These are phyloP conservation scores for Salvia hispanica DNA, from an alignment of 257 asterid species.

Conservation along the genomic window DNA sequence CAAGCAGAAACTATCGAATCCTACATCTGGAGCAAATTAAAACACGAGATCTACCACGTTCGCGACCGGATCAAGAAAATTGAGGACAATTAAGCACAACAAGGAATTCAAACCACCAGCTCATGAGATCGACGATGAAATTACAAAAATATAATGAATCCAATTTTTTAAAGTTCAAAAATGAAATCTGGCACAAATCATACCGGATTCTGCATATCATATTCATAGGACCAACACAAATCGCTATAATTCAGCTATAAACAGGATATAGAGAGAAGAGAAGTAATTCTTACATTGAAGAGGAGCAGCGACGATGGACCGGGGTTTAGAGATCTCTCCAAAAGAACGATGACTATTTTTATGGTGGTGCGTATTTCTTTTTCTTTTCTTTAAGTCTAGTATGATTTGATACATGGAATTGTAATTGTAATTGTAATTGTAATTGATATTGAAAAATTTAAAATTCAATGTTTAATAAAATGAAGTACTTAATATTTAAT, in stretches of 20 bases:
- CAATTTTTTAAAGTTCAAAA: slow-evolving; percentile 8
- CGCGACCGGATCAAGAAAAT: slow-evolving; percentile 32
- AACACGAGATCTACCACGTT: slow-evolving; percentile 32
- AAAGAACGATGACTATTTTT: slow-evolving; percentile 26
- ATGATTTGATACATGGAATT: too few relatives aligned
- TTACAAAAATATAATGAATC: slow-evolving; percentile 17
- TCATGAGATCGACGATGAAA: slow-evolving; percentile 12
- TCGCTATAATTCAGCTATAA: slow-evolving; percentile 20
- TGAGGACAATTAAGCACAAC: background rate
- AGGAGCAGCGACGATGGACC: slow-evolving; percentile 25
- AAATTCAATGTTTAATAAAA: too few relatives aligned
- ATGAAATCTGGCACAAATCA: background rate
- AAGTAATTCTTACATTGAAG: slow-evolving; percentile 25
- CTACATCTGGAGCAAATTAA: slow-evolving; percentile 1
- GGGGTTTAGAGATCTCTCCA: slow-evolving; percentile 35
- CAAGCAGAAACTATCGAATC: background rate
- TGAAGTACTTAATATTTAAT: too few relatives aligned
- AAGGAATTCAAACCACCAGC: slow-evolving; percentile 6
- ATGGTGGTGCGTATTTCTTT: background rate
- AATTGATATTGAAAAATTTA: too few relatives aligned
- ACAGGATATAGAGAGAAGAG: slow-evolving; percentile 18
- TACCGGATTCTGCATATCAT: slow-evolving; percentile 8
- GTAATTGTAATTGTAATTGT: too few relatives aligned
- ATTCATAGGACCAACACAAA: background rate
- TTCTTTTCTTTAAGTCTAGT: too few relatives aligned